Conservation (phyloP, 1,284 basidiomycete genomes). For the Cutaneotrichosporon dermatis region DNA sequence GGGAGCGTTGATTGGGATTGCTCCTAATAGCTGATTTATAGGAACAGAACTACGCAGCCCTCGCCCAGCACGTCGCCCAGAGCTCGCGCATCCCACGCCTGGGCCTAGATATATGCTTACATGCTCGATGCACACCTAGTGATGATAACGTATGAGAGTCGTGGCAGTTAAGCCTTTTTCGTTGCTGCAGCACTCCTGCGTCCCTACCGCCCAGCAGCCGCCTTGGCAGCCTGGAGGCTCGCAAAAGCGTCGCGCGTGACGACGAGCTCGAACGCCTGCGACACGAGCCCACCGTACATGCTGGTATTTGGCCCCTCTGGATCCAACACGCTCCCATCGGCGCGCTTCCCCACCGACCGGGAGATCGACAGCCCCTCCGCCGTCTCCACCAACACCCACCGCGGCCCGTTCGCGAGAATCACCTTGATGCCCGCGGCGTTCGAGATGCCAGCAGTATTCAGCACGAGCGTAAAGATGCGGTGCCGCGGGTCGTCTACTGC, state of each 20-base stretch:
- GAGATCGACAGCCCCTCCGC: slow-evolving; percentile 3
- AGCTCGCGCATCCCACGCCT: no score
- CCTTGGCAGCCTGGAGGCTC: slow-evolving; percentile 74
- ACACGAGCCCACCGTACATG: slow-evolving; percentile 7
- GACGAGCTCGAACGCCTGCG: slow-evolving; percentile 5
- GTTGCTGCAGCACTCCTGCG: neutral
- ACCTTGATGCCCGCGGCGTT: neutral
- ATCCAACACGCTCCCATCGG: neutral
- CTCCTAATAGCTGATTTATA: no score
- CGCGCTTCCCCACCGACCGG: neutral
- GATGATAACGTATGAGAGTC: no score
- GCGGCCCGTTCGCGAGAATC: slow-evolving; percentile 7
- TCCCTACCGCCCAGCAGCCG: slow-evolving; percentile 19
- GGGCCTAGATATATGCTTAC: no score
- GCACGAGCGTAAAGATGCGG: neutral
- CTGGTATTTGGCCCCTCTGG: neutral
- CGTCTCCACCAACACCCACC: slow-evolving; percentile 1
- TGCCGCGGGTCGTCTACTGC: neutral
- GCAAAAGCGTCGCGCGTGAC: slow-evolving; percentile 53
- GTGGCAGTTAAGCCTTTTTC: no score
- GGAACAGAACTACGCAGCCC: no score
- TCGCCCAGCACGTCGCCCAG: no score
- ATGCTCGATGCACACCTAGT: no score
- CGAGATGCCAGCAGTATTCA: neutral
- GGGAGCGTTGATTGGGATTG: no score